These are phyloP conservation scores for Neofusicoccum sp. DNA, from an alignment of 2,329 filamentous ascomycete genomes.

Conservation along the genomic window DNA sequence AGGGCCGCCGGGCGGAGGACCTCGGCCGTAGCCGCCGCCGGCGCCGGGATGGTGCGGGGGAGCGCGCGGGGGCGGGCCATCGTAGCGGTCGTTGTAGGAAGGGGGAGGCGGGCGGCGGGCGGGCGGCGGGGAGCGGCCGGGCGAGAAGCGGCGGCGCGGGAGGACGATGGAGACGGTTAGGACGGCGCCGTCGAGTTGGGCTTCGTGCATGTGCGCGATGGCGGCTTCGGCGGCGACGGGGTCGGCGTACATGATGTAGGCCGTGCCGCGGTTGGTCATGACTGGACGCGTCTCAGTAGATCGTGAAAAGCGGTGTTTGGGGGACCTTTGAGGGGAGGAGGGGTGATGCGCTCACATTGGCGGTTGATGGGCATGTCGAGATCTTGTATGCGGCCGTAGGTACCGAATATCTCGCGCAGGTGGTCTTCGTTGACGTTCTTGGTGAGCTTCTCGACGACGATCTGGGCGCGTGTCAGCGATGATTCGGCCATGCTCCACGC, in stretches of 20 bases:
- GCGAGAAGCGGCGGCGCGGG: conserved; percentile 75
- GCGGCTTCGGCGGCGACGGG: conserved; percentile 80
- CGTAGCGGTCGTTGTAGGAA: conserved; percentile 22
- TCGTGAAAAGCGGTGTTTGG: conserved; percentile 1
- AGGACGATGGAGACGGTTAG: conserved; percentile 88
- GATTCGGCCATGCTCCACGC: conserved; percentile 11
- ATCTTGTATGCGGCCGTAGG: conserved; percentile 81
- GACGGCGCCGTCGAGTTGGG: conserved; percentile 79
- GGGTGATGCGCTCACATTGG: conserved; percentile 61
- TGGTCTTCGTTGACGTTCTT: conserved; percentile 92
- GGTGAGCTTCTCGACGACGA: conserved; percentile 92
- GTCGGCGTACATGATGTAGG: conserved; percentile 81
- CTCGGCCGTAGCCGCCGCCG: conserved; percentile 20
- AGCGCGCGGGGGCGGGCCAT: conserved; percentile 25
- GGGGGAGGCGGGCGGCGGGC: conserved; percentile 55
- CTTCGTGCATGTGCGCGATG: conserved; percentile 96
- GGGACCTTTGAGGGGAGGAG: conserved; percentile 50
- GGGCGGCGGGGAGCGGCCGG: conserved; percentile 64
- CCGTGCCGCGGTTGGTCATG: conserved; percentile 86
- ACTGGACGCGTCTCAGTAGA: conserved; percentile 49
- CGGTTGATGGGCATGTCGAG: conserved; percentile 88
- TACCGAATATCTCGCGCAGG: conserved; percentile 85
- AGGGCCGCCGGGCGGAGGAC: conserved; percentile 44
- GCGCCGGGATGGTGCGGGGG: conserved; percentile 28
- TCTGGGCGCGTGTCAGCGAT: conserved; percentile 51